Evolutionary conservation across 768 basidiomycete genomes (phyloP).

Genomic region (Clathrus columnatus): DNA sequence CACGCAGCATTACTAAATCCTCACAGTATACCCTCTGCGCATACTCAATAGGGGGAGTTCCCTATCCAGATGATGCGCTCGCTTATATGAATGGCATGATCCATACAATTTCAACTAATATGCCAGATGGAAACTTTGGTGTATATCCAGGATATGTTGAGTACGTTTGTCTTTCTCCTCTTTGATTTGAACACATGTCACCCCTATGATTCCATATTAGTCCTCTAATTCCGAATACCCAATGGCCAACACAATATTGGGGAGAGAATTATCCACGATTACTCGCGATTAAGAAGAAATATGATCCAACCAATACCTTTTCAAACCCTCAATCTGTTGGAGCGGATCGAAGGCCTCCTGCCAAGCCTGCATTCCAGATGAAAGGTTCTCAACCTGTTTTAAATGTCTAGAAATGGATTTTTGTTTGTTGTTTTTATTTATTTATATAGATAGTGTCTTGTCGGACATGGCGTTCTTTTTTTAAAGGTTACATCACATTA

Average conservation of each 20-base stretch:
- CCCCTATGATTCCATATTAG: too few species aligned
- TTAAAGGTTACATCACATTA: too few species aligned
- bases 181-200: too few species aligned
- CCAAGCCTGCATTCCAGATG: neutral
- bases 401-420: too few species aligned
- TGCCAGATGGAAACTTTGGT: too few species aligned
- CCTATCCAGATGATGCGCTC: conserved; percentile 2
- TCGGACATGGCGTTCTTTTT: too few species aligned
- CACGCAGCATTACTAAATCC: too few species aligned
- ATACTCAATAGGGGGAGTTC: conserved; percentile 1
- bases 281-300: conserved; percentile 25
- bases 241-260: conserved; percentile 20
- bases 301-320: conserved; percentile 9
- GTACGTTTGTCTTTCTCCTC: too few species aligned
- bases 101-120: too few species aligned
- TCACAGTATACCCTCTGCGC: neutral
- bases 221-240: neutral
- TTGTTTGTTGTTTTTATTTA: too few species aligned
- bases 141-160: too few species aligned
- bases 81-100: neutral
- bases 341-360: neutral
- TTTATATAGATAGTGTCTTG: too few species aligned
- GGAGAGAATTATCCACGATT: conserved; percentile 26
- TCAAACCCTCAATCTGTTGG: neutral
- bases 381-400: neutral